Evolutionary conservation across 2,329 filamentous ascomycete species (phyloP).

Genomic region (Ceratocystis huliohia): DNA sequence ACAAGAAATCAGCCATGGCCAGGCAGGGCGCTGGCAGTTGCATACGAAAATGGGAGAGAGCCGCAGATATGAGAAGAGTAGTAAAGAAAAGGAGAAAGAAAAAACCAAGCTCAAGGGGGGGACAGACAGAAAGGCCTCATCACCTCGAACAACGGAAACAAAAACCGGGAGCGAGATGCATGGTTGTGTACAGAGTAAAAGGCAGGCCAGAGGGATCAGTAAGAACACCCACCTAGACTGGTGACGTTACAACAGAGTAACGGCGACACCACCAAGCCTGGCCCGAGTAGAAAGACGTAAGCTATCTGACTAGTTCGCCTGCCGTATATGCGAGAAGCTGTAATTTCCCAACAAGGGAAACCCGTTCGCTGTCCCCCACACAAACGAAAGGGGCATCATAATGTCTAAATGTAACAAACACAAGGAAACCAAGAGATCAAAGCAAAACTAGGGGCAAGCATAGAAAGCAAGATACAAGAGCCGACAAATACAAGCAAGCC

Average conservation of each 20-base stretch:
- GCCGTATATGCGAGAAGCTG: background rate
- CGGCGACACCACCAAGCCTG: background rate
- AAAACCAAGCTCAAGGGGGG: conserved; percentile 10
- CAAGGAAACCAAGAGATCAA: conserved; percentile 12
- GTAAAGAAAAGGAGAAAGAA: conserved; percentile 2
- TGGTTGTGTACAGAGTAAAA: background rate
- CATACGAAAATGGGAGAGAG: background rate
- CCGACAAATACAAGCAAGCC: conserved; percentile 1
- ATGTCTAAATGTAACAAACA: conserved; percentile 21
- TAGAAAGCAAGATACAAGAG: background rate
- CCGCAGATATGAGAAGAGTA: background rate
- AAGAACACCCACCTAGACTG: too few species aligned
- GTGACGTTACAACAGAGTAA: too few species aligned
- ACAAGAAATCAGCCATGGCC: background rate
- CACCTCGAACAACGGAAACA: background rate
- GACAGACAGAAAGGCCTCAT: background rate
- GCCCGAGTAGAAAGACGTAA: background rate
- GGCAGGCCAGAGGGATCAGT: background rate
- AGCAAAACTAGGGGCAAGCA: conserved; percentile 12
- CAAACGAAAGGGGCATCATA: conserved; percentile 18
- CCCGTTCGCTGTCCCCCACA: background rate
- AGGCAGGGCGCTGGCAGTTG: background rate
- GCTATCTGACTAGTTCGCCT: background rate
- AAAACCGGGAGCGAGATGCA: background rate
- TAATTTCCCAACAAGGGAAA: conserved; percentile 11